Conservation (phyloP, 345 rosid species). For the Streptanthus diversifolius region DNA sequence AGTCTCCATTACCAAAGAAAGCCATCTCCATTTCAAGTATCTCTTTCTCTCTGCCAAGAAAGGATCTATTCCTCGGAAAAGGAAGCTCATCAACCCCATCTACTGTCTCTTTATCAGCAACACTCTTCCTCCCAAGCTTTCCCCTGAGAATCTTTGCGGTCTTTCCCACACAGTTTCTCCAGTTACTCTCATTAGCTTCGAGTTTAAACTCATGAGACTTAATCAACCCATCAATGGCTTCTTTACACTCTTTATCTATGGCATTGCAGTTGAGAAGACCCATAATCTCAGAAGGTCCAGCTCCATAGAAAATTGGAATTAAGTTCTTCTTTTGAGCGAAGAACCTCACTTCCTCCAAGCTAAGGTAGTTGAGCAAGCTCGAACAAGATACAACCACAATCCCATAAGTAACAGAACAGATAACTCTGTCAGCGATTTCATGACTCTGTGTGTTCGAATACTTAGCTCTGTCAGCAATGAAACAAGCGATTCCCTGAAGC, state of each 20-base stretch:
- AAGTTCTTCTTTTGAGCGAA: conserved; percentile 87
- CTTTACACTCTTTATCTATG: conserved; percentile 66
- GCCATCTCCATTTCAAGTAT: conserved; percentile 67
- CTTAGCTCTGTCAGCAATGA: conserved; percentile 81
- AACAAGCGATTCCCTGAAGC: conserved; percentile 91
- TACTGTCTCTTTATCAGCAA: conserved; percentile 43
- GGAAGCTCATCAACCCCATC: conserved; percentile 70
- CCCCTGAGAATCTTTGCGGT: conserved; percentile 49
- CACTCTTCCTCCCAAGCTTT: conserved; percentile 83
- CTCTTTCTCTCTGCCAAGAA: conserved; percentile 83
- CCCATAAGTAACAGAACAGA: conserved; percentile 77
- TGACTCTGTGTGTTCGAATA: conserved; percentile 76
- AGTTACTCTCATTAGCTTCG: conserved; percentile 68
- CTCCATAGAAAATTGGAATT: conserved; percentile 74
- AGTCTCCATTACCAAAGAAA: conserved; percentile 58
- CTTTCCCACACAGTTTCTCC: conserved; percentile 74
- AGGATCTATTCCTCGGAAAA: conserved; percentile 59
- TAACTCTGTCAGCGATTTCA: conserved; percentile 82
- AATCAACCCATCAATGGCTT: conserved; percentile 74
- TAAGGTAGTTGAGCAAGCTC: conserved; percentile 57
- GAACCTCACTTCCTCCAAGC: conserved; percentile 84
- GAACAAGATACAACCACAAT: conserved; percentile 64
- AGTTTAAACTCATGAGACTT: conserved; percentile 76
- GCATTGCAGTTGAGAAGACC: conserved; percentile 61
- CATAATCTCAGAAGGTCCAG: conserved; percentile 56